Base-by-base conservation (phyloP, 768 basidiomycete species). In the Mycena pura region DNA sequence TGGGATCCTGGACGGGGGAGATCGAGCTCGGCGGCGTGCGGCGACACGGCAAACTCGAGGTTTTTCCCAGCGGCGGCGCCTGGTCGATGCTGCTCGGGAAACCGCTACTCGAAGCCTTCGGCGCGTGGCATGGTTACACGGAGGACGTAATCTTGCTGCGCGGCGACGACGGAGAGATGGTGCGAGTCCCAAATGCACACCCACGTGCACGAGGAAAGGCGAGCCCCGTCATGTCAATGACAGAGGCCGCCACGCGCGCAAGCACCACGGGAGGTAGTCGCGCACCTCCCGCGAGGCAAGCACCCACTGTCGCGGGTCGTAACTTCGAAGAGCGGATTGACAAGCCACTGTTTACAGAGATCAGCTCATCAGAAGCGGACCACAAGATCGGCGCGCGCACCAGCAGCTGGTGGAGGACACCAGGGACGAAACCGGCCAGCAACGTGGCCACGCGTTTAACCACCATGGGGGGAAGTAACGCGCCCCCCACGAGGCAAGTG, bases 41-140 rank as follows among this genome's bases (percentile, higher is more conserved):
- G 28, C 22, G 32, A 13, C 36, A 17, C 21, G 65, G 62, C 21
- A 14, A 19, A 5, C 58, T 69, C 34, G 65, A 69, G 46, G 45
- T 69, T 5, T 66, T 69, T 36, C 46, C 60, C 32, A 67, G 68
- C 44, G 51, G 56, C 25, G 68, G 65, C 28, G 54, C 62, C 4
- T 69, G 65, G 62, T 14, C 21, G 2, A 28, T 62, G 11, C 45
- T 69, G 15, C 41, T 69, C 11, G 65, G 68, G 45, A 66, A 64
- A 22, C 65, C 68, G 19, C 52, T 66, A 0, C 58, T 69, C 25
- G 45, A 59, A 14, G 11, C 22, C 6, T 66, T 69, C 49, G 53
- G 32, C 5, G 62, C 65, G 5, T 43, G 54, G 22, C 68, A 67
- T 29, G 52, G 60, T 10, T 65, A 66, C 43, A 41, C 24, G 49